These are phyloP conservation scores for Penicillium desertorum DNA, from an alignment of 495 filamentous ascomycete genomes.

Conservation along the genomic window DNA sequence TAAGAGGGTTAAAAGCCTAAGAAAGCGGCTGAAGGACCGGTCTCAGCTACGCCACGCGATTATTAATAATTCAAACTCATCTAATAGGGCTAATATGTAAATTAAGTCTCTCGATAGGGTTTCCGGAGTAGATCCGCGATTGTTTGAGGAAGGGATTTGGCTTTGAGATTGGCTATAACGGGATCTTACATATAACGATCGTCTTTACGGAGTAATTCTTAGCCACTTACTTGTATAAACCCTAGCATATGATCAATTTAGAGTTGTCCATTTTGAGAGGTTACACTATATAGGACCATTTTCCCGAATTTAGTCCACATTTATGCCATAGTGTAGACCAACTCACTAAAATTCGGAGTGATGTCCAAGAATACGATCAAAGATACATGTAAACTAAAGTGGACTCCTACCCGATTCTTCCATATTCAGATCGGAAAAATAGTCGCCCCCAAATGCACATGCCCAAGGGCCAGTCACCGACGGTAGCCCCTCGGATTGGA, in stretches of 20 bases:
- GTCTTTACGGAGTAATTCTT: no score
- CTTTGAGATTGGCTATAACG: no score
- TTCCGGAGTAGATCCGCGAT: neutral
- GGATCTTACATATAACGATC: no score
- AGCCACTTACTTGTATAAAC: no score
- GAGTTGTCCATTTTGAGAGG: no score
- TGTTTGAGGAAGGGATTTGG: no score
- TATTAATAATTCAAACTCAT: neutral
- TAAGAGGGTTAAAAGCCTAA: constrained; percentile 1
- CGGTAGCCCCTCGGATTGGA: constrained; percentile 20
- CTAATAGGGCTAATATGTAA: constrained; percentile 1
- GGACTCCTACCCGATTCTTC: neutral
- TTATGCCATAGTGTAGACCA: neutral
- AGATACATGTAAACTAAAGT: neutral
- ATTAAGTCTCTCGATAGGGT: neutral
- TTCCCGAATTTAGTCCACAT: neutral
- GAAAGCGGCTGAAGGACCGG: neutral
- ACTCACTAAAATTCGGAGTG: neutral
- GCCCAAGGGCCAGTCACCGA: constrained; percentile 14
- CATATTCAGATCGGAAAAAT: neutral
- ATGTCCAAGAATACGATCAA: neutral
- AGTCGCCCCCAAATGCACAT: neutral
- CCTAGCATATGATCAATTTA: no score
- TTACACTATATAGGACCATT: no score
- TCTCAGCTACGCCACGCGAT: constrained; percentile 29